Base-by-base conservation (phyloP, 305 asterid genomes). In the Ilex paraguariensis region DNA sequence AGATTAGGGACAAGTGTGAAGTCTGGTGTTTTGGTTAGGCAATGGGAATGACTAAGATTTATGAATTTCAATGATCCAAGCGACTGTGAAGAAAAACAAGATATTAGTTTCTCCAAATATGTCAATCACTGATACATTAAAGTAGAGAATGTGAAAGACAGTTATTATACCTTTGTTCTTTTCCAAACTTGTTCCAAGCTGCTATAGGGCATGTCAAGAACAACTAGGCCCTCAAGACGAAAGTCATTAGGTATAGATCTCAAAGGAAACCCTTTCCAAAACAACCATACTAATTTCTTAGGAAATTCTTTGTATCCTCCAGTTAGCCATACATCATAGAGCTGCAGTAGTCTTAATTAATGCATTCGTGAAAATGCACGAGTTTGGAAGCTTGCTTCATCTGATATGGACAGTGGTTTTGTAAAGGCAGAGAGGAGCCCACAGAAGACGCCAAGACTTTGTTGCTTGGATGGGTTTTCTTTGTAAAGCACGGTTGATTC, bases 171-270 rank as follows among this genome's bases (percentile, higher is more conserved):
- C 32, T 21, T 54, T 2, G 10, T 15, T 54, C 31, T 54, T 21
- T 54, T 54, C 57, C 31, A 15, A 54, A 28, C 14, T 54, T 28
- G 57, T 54, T 54, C 31, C 57, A 54, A 28, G 57, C 31, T 54
- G 32, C 57, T 54, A 54, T 54, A 54, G 3, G 57, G 32, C 57
- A 54, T 54, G 31, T 54, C 57, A 54, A 54, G 57, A 54, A 54
- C 57, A 54, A 28, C 57, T 12, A 54, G 32, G n/a, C 32, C 14
- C 57, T 54, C 31, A 2, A 54, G 30, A n/a, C 8, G 31, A n/a
- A 54, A 54, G 57, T 54, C 57, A n/a, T 15, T n/a, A 4, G 57
- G 57, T 54, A 54, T 28, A 12, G 30, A 54, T 54, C n/a, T 54
- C 14, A 54, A 54, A n/a, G 31, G 31, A 14, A 54, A 54, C 30